phyloP scores from a whole-genome alignment of 768 basidiomycete genomes.

The Royoungia palumana region DNA sequence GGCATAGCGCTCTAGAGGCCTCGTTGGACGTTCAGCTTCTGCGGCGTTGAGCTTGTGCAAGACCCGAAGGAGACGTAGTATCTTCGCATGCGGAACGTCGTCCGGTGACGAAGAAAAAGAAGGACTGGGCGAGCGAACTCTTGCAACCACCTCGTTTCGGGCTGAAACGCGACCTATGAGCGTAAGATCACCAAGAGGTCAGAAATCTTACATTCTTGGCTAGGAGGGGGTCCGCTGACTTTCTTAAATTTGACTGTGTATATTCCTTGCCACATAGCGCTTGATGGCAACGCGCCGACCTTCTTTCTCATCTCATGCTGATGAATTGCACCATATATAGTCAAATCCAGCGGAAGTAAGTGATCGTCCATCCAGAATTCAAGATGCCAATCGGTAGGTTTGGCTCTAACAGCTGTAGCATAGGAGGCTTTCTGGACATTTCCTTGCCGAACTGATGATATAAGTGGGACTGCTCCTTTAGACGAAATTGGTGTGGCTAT shows the following conservation, averaged over 20 bases:
- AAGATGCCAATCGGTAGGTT: slow-evolving; percentile 95
- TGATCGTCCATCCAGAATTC: slow-evolving; percentile 95
- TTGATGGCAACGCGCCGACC: slow-evolving; percentile 56
- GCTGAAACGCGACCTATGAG: slow-evolving; percentile 20
- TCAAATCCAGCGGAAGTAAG: slow-evolving; percentile 77
- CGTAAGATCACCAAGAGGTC: background rate
- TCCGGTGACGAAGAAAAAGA: slow-evolving; percentile 77
- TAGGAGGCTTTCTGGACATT: slow-evolving; percentile 63
- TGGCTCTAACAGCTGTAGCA: slow-evolving; percentile 89
- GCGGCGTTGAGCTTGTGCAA: slow-evolving; percentile 77
- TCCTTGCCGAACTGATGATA: slow-evolving; percentile 31
- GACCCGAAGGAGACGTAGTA: slow-evolving; percentile 84
- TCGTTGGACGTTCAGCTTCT: slow-evolving; percentile 57
- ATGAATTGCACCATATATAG: slow-evolving; percentile 95
- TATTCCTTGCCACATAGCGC: slow-evolving; percentile 83
- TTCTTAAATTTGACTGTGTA: slow-evolving; percentile 94
- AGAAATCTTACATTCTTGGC: slow-evolving; percentile 51
- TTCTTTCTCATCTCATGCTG: slow-evolving; percentile 84
- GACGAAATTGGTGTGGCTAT: slow-evolving; percentile 79
- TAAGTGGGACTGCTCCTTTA: slow-evolving; percentile 42
- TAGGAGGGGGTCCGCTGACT: slow-evolving; percentile 74
- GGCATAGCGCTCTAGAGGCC: slow-evolving; percentile 49
- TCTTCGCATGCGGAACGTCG: slow-evolving; percentile 83
- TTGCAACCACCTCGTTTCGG: slow-evolving; percentile 41
- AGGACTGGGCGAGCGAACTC: slow-evolving; percentile 61